A percentile compares a stretch with the other conserved stretches of the same genome.
Conservation (phyloP, 2,329 filamentous ascomycete genomes). For the Cercospora sp. region DNA sequence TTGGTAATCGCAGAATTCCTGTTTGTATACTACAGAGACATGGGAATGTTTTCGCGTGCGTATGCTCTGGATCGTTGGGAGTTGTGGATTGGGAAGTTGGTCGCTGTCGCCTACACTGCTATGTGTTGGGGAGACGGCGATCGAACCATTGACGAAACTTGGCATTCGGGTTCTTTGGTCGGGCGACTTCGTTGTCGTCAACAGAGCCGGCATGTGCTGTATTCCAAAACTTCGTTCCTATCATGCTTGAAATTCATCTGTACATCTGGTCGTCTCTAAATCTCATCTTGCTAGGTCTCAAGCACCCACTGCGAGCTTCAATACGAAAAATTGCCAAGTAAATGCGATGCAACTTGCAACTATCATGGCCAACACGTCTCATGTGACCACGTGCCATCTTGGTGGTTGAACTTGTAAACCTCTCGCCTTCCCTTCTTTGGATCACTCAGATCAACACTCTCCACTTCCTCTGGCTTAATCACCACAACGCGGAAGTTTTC, state of each 20-base stretch:
- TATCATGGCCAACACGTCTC: slow-evolving; percentile 66
- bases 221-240: background rate
- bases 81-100: background rate
- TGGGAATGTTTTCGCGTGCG: background rate
- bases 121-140: background rate
- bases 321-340: background rate
- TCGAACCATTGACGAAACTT: background rate
- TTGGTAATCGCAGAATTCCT: background rate
- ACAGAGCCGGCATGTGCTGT: background rate
- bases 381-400: slow-evolving; percentile 62
- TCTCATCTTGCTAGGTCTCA: background rate
- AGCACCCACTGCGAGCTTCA: background rate
- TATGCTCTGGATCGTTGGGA: background rate
- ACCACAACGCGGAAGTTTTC: slow-evolving; percentile 82
- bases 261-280: background rate
- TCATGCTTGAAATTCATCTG: background rate
- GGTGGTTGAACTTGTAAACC: slow-evolving; percentile 63
- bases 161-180: background rate
- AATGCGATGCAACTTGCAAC: background rate
- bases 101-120: background rate
- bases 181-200: background rate
- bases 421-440: slow-evolving; percentile 64
- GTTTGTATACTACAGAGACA: background rate
- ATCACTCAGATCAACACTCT: slow-evolving; percentile 70
- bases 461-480: slow-evolving; percentile 78